phyloP scores from a whole-genome alignment of 345 rosid species.

The Boechera divaricarpa region DNA sequence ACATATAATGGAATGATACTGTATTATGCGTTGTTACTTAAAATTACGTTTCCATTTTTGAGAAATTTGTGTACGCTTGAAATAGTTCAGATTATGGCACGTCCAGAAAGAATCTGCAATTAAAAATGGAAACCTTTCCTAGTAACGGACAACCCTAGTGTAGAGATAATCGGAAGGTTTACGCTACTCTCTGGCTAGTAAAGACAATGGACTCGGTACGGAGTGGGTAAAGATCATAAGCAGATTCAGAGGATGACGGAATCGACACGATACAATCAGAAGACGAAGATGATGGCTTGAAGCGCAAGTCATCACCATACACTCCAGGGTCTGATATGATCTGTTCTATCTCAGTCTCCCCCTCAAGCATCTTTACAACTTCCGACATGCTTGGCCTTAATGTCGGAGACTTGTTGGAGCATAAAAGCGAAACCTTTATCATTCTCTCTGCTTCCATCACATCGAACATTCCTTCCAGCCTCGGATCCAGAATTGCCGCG shows the following conservation, averaged over 20 bases:
- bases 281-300: conserved; percentile 22
- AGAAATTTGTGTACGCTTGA: too few species aligned
- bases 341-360: conserved; percentile 38
- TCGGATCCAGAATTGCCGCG: neutral
- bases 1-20: too few species aligned
- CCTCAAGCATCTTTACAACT: conserved; percentile 55
- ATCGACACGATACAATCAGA: neutral
- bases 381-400: conserved; percentile 59
- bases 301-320: conserved; percentile 30
- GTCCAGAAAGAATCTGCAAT: too few species aligned
- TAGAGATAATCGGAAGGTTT: too few species aligned
- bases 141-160: too few species aligned
- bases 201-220: neutral
- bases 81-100: too few species aligned
- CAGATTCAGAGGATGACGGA: neutral
- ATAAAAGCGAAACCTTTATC: conserved; percentile 50
- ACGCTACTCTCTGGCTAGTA: neutral
- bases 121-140: too few species aligned
- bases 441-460: conserved; percentile 48
- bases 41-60: too few species aligned
- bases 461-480: conserved; percentile 42
- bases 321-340: conserved; percentile 36
- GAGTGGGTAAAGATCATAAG: neutral
- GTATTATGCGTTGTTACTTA: too few species aligned
- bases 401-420: conserved; percentile 35